A percentile compares a stretch with the other conserved stretches of the same genome.
These are phyloP conservation scores for Monosporascus sp. DNA, from an alignment of 2,329 filamentous ascomycete genomes.

Conservation along the genomic window DNA sequence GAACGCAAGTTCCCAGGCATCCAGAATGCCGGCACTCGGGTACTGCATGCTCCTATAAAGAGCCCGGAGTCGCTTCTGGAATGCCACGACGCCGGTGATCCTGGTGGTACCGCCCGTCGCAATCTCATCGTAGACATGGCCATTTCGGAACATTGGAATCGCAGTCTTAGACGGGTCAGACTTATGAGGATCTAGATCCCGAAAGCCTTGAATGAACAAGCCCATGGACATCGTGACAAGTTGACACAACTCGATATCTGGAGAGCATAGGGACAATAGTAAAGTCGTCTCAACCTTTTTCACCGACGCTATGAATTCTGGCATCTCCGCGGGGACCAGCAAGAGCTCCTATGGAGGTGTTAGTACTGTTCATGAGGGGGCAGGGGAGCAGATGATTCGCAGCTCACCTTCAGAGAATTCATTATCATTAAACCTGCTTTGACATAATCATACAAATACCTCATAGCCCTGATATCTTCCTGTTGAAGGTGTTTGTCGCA, in stretches of 20 bases:
- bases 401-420: constrained; percentile 41
- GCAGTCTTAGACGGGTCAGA: constrained; percentile 45
- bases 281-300: constrained; percentile 57
- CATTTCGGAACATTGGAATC: constrained; percentile 52
- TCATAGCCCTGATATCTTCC: constrained; percentile 37
- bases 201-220: constrained; percentile 57
- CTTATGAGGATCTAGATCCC: constrained; percentile 42
- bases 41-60: constrained; percentile 55
- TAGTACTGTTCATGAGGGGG: constrained; percentile 2
- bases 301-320: constrained; percentile 47
- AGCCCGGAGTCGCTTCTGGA: constrained; percentile 59
- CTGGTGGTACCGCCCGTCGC: constrained; percentile 54
- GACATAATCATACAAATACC: constrained; percentile 49
- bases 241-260: constrained; percentile 60
- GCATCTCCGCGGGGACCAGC: constrained; percentile 47
- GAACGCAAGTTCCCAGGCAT: constrained; percentile 62
- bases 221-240: constrained; percentile 57
- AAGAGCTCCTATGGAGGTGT: constrained; percentile 42
- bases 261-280: constrained; percentile 58
- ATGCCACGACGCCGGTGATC: constrained; percentile 64
- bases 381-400: too few species aligned
- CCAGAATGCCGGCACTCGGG: constrained; percentile 60
- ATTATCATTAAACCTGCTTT: constrained; percentile 49
- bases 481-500: constrained; percentile 42
- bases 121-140: constrained; percentile 56